A percentile compares a stretch with the other conserved stretches of the same genome.
Evolutionary conservation across 1,284 basidiomycete genomes (phyloP).

Genomic region (Trichosporon coremiiforme): DNA sequence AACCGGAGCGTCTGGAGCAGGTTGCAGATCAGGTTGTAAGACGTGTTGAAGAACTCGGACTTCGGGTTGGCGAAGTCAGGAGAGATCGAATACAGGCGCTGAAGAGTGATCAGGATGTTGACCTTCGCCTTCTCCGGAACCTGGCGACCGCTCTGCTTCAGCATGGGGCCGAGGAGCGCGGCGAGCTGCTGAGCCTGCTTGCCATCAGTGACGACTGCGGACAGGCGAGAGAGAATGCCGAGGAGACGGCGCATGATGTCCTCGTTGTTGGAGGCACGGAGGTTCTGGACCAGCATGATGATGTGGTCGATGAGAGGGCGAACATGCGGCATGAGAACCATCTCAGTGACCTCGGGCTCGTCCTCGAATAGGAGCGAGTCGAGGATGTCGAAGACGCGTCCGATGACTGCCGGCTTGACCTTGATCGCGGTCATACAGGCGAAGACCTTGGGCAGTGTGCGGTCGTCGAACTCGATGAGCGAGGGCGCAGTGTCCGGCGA

Average conservation of each 20-base stretch:
- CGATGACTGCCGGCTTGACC: slow-evolving; percentile 83
- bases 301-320: slow-evolving; percentile 73
- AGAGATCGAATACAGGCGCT: slow-evolving; percentile 72
- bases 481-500: slow-evolving; percentile 64
- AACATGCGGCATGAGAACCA: slow-evolving; percentile 70
- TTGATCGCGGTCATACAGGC: slow-evolving; percentile 77
- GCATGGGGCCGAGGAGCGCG: slow-evolving; percentile 73
- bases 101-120: slow-evolving; percentile 77
- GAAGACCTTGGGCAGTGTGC: slow-evolving; percentile 75
- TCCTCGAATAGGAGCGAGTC: slow-evolving; percentile 68
- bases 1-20: slow-evolving; percentile 76
- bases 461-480: slow-evolving; percentile 70
- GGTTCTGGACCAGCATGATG: slow-evolving; percentile 68
- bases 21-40: slow-evolving; percentile 69
- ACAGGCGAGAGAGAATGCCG: slow-evolving; percentile 74
- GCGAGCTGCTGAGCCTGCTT: slow-evolving; percentile 76
- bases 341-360: slow-evolving; percentile 58
- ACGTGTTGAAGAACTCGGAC: slow-evolving; percentile 62
- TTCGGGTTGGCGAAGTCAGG: slow-evolving; percentile 64
- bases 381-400: slow-evolving; percentile 81
- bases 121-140: slow-evolving; percentile 86
- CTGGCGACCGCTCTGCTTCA: slow-evolving; percentile 73
- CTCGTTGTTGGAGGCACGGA: slow-evolving; percentile 60
- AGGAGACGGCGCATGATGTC: slow-evolving; percentile 83
- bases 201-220: slow-evolving; percentile 71